These are phyloP conservation scores for Microcyclospora pomicola DNA, from an alignment of 2,329 filamentous ascomycete genomes.

Conservation along the genomic window DNA sequence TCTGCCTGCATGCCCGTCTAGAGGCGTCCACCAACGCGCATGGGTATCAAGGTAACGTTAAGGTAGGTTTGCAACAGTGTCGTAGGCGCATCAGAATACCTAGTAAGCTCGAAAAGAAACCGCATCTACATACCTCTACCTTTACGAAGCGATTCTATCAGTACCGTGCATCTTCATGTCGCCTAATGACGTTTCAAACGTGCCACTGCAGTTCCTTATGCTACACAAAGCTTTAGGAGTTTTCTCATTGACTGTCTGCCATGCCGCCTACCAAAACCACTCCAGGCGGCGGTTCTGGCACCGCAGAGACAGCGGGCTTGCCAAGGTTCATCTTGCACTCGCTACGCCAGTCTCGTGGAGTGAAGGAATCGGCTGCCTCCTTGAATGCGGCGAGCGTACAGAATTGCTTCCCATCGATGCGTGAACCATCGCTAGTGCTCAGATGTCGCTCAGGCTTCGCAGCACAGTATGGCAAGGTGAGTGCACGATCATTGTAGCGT, in stretches of 20 bases:
- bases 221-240: not conserved
- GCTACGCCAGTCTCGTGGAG: constrained; percentile 62
- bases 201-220: not conserved
- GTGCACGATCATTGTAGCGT: constrained; percentile 75
- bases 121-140: too few species aligned
- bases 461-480: constrained; percentile 69
- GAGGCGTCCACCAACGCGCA: too few species aligned
- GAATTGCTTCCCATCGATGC: constrained; percentile 32
- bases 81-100: too few species aligned
- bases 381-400: constrained; percentile 93
- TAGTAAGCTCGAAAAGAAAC: too few species aligned
- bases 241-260: too few species aligned
- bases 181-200: too few species aligned
- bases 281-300: constrained; percentile 7
- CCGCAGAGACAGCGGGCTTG: constrained; percentile 24
- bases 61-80: too few species aligned
- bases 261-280: not conserved
- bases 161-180: too few species aligned
- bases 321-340: constrained; percentile 48
- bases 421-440: constrained; percentile 57
- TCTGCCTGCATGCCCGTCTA: too few species aligned
- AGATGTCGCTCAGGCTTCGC: constrained; percentile 56
- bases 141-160: not conserved
- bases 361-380: constrained; percentile 77
- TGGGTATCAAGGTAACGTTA: too few species aligned